Evolutionary conservation across 192 early-diverging fungal genomes (phyloP).

Genomic region (Phlyctochytrium planicorne): DNA sequence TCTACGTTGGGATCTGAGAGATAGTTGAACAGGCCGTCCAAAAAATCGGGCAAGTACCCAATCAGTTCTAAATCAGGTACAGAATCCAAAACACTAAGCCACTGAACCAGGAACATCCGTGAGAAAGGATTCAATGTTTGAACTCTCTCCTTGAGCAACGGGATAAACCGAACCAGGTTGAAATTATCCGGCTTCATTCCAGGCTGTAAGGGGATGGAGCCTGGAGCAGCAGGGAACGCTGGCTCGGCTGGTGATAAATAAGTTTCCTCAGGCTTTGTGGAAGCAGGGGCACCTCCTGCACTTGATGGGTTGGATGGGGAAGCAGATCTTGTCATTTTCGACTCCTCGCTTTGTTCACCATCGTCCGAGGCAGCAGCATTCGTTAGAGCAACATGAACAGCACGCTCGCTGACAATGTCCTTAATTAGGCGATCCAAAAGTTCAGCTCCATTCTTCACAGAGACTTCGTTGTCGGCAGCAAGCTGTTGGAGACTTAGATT

Average conservation of each 20-base stretch:
- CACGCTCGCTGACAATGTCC: slow-evolving; percentile 91
- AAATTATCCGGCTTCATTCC: slow-evolving; percentile 56
- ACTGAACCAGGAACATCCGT: slow-evolving; percentile 90
- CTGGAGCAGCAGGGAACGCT: slow-evolving; percentile 34
- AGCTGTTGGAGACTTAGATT: slow-evolving; percentile 66
- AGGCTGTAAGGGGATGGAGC: slow-evolving; percentile 29
- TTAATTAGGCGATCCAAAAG: slow-evolving; percentile 92
- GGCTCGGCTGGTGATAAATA: slow-evolving; percentile 15
- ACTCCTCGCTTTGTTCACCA: slow-evolving; percentile 24
- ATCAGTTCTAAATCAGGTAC: slow-evolving; percentile 95
- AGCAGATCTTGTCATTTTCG: slow-evolving; percentile 32
- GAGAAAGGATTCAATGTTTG: slow-evolving; percentile 86
- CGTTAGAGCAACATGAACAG: slow-evolving; percentile 34
- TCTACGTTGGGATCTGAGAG: slow-evolving; percentile 88
- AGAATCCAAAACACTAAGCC: slow-evolving; percentile 87
- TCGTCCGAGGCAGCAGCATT: background rate
- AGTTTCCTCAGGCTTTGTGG: no score
- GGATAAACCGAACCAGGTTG: slow-evolving; percentile 91
- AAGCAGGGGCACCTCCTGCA: background rate
- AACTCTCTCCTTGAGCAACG: slow-evolving; percentile 88
- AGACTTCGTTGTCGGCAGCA: slow-evolving; percentile 82
- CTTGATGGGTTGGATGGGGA: no score
- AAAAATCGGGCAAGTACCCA: slow-evolving; percentile 86
- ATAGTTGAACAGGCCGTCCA: slow-evolving; percentile 88
- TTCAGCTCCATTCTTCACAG: slow-evolving; percentile 94